Evolutionary conservation across 179 eudicot genomes (phyloP).

Genomic region (Beta corolliflora): DNA sequence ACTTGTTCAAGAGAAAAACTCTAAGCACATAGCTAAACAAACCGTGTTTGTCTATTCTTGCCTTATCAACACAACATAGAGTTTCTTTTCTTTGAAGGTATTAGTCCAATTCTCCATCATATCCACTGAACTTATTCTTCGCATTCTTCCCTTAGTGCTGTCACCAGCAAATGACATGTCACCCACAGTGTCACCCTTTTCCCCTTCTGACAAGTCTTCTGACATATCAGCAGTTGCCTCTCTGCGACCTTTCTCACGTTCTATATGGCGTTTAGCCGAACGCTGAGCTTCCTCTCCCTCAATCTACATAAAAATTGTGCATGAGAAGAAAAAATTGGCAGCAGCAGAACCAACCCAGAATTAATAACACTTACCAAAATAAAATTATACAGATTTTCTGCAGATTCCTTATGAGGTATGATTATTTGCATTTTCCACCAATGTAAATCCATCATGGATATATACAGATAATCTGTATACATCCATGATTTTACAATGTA

Average conservation of each 20-base stretch:
- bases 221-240: slow-evolving; percentile 83
- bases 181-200: slow-evolving; percentile 45
- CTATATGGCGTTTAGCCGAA: slow-evolving; percentile 50
- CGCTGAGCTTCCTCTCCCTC: slow-evolving; percentile 62
- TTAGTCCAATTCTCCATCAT: slow-evolving; percentile 62
- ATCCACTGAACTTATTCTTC: slow-evolving; percentile 59
- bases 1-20: slow-evolving; percentile 8
- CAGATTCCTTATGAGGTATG: too few relatives aligned
- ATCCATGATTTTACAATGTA: neutral
- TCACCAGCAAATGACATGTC: slow-evolving; percentile 45
- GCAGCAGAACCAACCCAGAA: neutral
- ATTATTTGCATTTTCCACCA: too few relatives aligned
- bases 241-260: slow-evolving; percentile 65
- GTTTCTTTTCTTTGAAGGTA: slow-evolving; percentile 63
- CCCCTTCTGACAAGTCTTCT: slow-evolving; percentile 80
- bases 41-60: slow-evolving; percentile 22
- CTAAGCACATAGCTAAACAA: slow-evolving; percentile 3
- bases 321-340: neutral
- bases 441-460: too few relatives aligned
- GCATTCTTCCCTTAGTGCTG: slow-evolving; percentile 54
- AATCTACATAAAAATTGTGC: slow-evolving; percentile 37
- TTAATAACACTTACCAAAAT: too few relatives aligned
- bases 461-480: too few relatives aligned
- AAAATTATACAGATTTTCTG: neutral
- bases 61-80: slow-evolving; percentile 70